phyloP scores from a whole-genome alignment of 306 rosid genomes.

The Sicyos baderoa region DNA sequence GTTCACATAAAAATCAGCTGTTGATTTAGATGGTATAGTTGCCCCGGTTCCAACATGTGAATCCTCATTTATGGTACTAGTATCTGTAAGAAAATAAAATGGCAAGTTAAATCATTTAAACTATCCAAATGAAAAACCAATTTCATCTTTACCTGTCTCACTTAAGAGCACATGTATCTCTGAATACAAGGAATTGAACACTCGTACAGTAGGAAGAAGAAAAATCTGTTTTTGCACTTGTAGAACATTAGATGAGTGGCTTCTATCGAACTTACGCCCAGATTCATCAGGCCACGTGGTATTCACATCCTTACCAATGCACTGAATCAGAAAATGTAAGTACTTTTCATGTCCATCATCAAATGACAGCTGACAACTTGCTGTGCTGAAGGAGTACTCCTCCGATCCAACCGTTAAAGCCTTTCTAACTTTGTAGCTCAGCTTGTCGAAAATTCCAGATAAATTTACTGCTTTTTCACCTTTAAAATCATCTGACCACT shows the following conservation, averaged over 20 bases:
- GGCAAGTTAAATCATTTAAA: slow-evolving; percentile 22
- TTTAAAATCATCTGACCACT: slow-evolving; percentile 72
- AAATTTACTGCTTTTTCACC: slow-evolving; percentile 85
- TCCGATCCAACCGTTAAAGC: slow-evolving; percentile 50
- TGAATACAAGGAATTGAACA: slow-evolving; percentile 65
- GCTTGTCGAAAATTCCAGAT: slow-evolving; percentile 76
- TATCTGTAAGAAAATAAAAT: slow-evolving; percentile 35
- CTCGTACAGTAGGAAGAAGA: slow-evolving; percentile 81
- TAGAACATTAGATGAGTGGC: slow-evolving; percentile 48
- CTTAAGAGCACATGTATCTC: slow-evolving; percentile 65
- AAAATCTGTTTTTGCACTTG: slow-evolving; percentile 74
- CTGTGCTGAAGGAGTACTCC: slow-evolving; percentile 65
- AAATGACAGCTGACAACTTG: slow-evolving; percentile 49
- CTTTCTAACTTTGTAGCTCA: slow-evolving; percentile 73
- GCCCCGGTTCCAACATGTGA: slow-evolving; percentile 53
- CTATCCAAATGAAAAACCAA: slow-evolving; percentile 17
- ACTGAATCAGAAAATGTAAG: slow-evolving; percentile 81
- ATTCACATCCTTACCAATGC: slow-evolving; percentile 61
- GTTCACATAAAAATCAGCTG: slow-evolving; percentile 66
- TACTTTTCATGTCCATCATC: slow-evolving; percentile 36
- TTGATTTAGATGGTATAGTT: slow-evolving; percentile 46
- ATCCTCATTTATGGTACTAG: slow-evolving; percentile 31
- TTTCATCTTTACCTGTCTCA: slow-evolving; percentile 59
- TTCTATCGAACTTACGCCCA: slow-evolving; percentile 24
- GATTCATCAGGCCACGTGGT: slow-evolving; percentile 43